Percentiles rank a stretch among this genome's conserved stretches.
Evolutionary conservation across 768 basidiomycete genomes (phyloP).

Genomic region (Lactifluus echinatus): DNA sequence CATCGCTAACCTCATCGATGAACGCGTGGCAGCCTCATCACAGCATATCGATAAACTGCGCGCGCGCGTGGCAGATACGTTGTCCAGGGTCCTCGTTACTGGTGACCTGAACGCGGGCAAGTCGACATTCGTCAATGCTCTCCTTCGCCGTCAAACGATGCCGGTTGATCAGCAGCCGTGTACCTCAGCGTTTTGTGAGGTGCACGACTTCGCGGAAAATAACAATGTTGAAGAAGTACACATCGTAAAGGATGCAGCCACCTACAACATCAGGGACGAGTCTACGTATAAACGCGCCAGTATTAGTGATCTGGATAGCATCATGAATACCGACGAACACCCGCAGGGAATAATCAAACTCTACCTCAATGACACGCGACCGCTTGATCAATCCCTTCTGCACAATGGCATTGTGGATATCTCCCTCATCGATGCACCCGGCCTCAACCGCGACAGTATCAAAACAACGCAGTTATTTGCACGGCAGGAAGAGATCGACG

Average conservation of each 20-base stretch:
- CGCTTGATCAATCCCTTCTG: slow-evolving; percentile 73
- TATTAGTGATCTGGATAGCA: slow-evolving; percentile 65
- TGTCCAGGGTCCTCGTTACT: slow-evolving; percentile 94
- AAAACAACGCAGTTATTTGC: slow-evolving; percentile 94
- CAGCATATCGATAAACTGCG: slow-evolving; percentile 80
- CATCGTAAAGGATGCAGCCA: slow-evolving; percentile 55
- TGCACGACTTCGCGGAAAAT: slow-evolving; percentile 83
- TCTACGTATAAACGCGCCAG: slow-evolving; percentile 65
- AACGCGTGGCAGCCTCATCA: slow-evolving; percentile 65
- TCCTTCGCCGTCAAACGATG: slow-evolving; percentile 86
- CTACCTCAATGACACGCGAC: slow-evolving; percentile 77
- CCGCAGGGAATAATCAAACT: slow-evolving; percentile 74
- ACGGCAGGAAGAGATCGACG: slow-evolving; percentile 96
- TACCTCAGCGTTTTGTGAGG: slow-evolving; percentile 95
- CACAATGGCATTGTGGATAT: slow-evolving; percentile 96
- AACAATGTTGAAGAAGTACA: slow-evolving; percentile 79
- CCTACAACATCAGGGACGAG: slow-evolving; percentile 63
- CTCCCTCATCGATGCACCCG: slow-evolving; percentile 96
- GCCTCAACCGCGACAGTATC: slow-evolving; percentile 89
- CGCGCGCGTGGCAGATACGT: slow-evolving; percentile 80
- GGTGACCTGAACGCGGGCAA: slow-evolving; percentile 98
- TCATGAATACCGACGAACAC: slow-evolving; percentile 67
- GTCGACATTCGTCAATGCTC: slow-evolving; percentile 94
- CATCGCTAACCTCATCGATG: slow-evolving; percentile 85
- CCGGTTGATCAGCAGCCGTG: slow-evolving; percentile 98